Percentiles rank a stretch among this genome's conserved stretches.
These are phyloP conservation scores for Graphilbum sp. DNA, from an alignment of 2,329 filamentous ascomycete genomes.

Conservation along the genomic window DNA sequence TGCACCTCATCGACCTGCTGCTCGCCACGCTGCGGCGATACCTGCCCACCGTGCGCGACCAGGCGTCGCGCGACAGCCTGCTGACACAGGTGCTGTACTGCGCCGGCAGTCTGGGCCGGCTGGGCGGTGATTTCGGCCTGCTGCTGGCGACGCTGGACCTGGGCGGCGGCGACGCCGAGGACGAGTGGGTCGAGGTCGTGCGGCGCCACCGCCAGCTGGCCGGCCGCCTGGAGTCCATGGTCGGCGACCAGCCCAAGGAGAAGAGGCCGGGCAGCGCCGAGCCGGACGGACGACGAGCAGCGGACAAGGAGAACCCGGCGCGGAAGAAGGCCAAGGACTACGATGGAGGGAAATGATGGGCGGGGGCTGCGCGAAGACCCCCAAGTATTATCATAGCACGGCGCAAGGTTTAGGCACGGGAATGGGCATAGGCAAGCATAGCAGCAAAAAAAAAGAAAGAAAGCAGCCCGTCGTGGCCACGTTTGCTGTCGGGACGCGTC, in stretches of 20 bases:
- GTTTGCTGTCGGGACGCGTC: too few relatives aligned
- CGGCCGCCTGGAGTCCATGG: conserved; percentile 56
- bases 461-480: too few relatives aligned
- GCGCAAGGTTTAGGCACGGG: too few relatives aligned
- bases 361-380: too few relatives aligned
- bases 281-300: neutral
- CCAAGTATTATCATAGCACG: too few relatives aligned
- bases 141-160: conserved; percentile 50
- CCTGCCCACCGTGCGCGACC: conserved; percentile 67
- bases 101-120: conserved; percentile 71
- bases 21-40: conserved; percentile 61
- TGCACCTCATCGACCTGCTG: conserved; percentile 68
- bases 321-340: too few relatives aligned
- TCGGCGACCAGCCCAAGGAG: conserved; percentile 28
- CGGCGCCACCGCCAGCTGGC: conserved; percentile 76
- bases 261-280: neutral
- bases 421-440: too few relatives aligned
- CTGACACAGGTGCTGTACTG: conserved; percentile 89
- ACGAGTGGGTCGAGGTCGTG: conserved; percentile 79
- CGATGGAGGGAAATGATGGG: too few relatives aligned
- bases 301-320: neutral
- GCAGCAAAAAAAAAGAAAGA: too few relatives aligned
- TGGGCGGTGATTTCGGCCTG: conserved; percentile 87
- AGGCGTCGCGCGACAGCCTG: conserved; percentile 67
- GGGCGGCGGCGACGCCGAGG: conserved; percentile 27